Conservation (phyloP, 352 stramenopile species). For the Hyaloperonospora brassicae region DNA sequence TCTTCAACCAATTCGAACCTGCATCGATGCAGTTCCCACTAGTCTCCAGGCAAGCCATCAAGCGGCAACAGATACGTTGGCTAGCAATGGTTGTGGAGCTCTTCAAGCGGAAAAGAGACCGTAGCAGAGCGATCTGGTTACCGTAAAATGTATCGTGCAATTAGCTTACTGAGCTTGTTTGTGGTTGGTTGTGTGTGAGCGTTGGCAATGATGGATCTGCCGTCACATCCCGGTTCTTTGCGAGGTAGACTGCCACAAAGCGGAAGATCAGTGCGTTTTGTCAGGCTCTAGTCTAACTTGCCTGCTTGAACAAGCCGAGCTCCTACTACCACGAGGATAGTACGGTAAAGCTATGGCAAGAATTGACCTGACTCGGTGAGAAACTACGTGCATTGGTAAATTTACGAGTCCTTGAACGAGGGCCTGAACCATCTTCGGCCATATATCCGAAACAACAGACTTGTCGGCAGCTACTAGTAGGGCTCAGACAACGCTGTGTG, state of each 20-base stretch:
- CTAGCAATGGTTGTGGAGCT: constrained; percentile 16
- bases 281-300: not conserved
- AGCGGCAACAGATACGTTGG: constrained; percentile 12
- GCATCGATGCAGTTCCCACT: constrained; percentile 7
- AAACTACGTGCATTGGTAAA: too few relatives aligned
- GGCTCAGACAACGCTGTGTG: too few relatives aligned
- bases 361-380: too few relatives aligned
- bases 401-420: too few relatives aligned
- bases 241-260: too few relatives aligned
- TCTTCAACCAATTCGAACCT: constrained; percentile 8
- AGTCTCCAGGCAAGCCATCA: constrained; percentile 12
- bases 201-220: not conserved
- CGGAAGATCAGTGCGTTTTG: too few relatives aligned
- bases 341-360: too few relatives aligned
- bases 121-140: not conserved
- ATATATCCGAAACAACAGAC: too few relatives aligned
- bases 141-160: too few relatives aligned
- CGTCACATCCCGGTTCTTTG: not conserved
- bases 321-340: too few relatives aligned
- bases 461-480: too few relatives aligned
- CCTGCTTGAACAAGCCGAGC: not conserved
- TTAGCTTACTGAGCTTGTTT: constrained; percentile 1
- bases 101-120: constrained; percentile 25
- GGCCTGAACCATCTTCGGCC: too few relatives aligned
- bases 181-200: not conserved